Evolutionary conservation across 2,329 filamentous ascomycete genomes (phyloP), one percentile per base, ranked within the genome.

Genomic region (Sarocladium brachiariae): DNA sequence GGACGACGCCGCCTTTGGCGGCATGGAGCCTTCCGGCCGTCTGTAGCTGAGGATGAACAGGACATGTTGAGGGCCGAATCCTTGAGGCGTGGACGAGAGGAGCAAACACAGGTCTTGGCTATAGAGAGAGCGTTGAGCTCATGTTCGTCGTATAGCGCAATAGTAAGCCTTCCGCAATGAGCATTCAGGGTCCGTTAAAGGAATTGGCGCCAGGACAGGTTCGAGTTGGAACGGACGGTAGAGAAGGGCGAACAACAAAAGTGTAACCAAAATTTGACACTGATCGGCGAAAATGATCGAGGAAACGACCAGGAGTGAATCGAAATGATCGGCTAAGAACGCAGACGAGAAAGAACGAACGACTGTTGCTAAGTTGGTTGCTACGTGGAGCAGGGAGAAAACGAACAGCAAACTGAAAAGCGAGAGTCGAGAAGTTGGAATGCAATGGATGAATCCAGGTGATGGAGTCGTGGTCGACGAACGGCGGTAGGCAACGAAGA

Each of bases 171-270:
- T n/a, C n/a, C n/a, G n/a, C n/a, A n/a, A n/a, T n/a, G n/a, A n/a
- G n/a, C n/a, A n/a, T n/a, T n/a, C 16, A 18, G 14, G 13, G 21
- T 14, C 3, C 13, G 5, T 14, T 43, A 23, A 4, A 14, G 19
- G n/a, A 13, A 3, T 25, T 13, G 23, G 23, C 23, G 19, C 4
- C 16, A 21, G 14, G 16, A 8, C 25, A 47, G 45, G 3, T 48
- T 23, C 21, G 7, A 30, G 19, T 34, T n/a, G 23, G 11, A 18
- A n/a, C 27, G 5, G 65, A 58, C n/a, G 80, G 80, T 69, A 71
- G 59, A 82, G 77, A 6, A 84, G 66, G 14, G 77, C 79, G 6
- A 35, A 18, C 45, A 48, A n/a, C 21, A 18, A 49, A 37, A 49
- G 30, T 49, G 46, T 37, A 37, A 49, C 46, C 46, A 35, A 49